Percentiles rank a stretch among this genome's conserved stretches.
These are phyloP conservation scores for Begonia masoniana DNA, from an alignment of 306 rosid species.

Conservation along the genomic window DNA sequence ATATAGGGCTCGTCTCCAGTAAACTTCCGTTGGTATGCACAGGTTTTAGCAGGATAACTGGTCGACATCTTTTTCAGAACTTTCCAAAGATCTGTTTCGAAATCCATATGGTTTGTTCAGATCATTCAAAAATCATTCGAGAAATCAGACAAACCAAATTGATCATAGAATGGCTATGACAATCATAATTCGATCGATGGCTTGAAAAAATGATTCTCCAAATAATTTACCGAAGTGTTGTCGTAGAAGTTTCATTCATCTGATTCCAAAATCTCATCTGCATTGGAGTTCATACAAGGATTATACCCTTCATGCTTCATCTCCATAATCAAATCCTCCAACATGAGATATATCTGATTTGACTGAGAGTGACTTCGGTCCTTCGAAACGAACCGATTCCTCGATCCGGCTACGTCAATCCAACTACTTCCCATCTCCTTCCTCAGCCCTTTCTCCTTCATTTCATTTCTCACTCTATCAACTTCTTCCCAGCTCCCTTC, in stretches of 20 bases:
- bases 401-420: constrained; percentile 54
- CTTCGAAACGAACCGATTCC: constrained; percentile 49
- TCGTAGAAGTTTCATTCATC: constrained; percentile 15
- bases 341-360: constrained; percentile 35
- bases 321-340: constrained; percentile 41
- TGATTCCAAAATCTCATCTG: constrained; percentile 23
- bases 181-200: too few relatives aligned
- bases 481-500: constrained; percentile 79
- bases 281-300: constrained; percentile 19
- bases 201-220: not conserved
- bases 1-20: too few relatives aligned
- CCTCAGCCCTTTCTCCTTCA: constrained; percentile 57
- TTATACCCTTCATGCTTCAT: constrained; percentile 51
- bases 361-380: constrained; percentile 53
- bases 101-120: too few relatives aligned
- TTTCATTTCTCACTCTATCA: constrained; percentile 47
- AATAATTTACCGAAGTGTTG: too few relatives aligned
- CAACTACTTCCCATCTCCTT: constrained; percentile 78
- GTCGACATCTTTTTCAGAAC: too few relatives aligned
- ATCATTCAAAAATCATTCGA: too few relatives aligned
- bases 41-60: too few relatives aligned
- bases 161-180: too few relatives aligned
- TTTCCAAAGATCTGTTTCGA: too few relatives aligned
- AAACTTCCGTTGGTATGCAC: too few relatives aligned
- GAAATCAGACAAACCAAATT: too few relatives aligned